Evolutionary conservation across 495 filamentous ascomycete genomes (phyloP).

Genomic region (Podospora bellae-mahoneyi): DNA sequence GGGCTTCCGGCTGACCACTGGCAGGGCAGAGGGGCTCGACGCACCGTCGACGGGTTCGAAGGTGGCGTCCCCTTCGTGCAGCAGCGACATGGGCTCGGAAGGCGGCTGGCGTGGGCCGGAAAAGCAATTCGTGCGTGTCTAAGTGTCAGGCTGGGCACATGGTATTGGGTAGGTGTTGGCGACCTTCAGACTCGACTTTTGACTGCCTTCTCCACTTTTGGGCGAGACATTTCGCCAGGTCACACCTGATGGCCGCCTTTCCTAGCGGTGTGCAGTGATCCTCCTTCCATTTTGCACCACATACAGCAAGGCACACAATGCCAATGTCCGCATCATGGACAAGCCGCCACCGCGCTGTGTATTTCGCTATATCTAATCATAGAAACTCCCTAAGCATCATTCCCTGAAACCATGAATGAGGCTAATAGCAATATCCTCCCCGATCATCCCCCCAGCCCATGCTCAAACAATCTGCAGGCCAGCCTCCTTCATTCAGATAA

Average conservation of each 20-base stretch:
- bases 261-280: not conserved
- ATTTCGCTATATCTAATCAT: too few species aligned
- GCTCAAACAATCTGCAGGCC: too few species aligned
- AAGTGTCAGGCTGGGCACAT: not conserved
- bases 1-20: not conserved
- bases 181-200: not conserved
- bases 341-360: too few species aligned
- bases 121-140: not conserved
- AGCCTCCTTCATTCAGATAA: too few species aligned
- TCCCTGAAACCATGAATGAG: too few species aligned
- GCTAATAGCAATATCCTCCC: too few species aligned
- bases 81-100: not conserved
- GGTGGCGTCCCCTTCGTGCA: not conserved
- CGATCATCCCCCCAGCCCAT: too few species aligned
- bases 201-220: not conserved
- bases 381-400: too few species aligned
- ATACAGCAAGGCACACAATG: not conserved
- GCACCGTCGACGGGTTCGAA: not conserved
- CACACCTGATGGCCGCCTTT: not conserved
- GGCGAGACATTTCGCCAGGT: not conserved
- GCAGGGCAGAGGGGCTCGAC: not conserved
- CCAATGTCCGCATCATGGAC: not conserved
- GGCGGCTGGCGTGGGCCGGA: not conserved
- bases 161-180: not conserved
- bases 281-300: not conserved